A percentile compares a stretch with the other conserved stretches of the same genome.
Conservation (phyloP, 192 early-diverging fungal species). For the Backusella psychrophila region DNA sequence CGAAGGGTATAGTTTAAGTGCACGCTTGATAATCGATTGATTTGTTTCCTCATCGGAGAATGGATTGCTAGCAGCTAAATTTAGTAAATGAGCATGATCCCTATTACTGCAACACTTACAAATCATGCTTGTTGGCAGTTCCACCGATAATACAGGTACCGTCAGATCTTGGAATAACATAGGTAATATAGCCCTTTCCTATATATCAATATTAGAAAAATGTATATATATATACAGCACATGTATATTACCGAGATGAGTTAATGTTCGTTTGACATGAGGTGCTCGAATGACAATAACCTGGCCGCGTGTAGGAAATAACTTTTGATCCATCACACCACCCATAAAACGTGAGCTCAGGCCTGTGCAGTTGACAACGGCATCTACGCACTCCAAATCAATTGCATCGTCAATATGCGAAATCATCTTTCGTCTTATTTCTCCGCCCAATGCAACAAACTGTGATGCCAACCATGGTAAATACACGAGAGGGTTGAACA, state of each 20-base stretch:
- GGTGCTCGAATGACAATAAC: slow-evolving; percentile 74
- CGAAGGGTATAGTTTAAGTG: slow-evolving; percentile 38
- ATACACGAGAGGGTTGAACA: slow-evolving; percentile 66
- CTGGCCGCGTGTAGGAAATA: slow-evolving; percentile 83
- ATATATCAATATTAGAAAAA: background rate
- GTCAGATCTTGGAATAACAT: slow-evolving; percentile 30
- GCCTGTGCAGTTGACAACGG: slow-evolving; percentile 82
- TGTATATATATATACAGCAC: background rate
- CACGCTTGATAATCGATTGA: slow-evolving; percentile 44
- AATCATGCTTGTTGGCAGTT: slow-evolving; percentile 26
- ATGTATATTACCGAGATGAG: slow-evolving; percentile 31
- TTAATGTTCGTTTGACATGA: slow-evolving; percentile 62
- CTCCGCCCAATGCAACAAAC: slow-evolving; percentile 53
- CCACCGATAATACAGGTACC: slow-evolving; percentile 28
- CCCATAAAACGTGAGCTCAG: slow-evolving; percentile 60
- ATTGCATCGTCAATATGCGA: slow-evolving; percentile 50
- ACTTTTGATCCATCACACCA: slow-evolving; percentile 68
- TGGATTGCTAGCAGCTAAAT: slow-evolving; percentile 8
- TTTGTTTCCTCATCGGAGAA: slow-evolving; percentile 33
- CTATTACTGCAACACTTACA: slow-evolving; percentile 9
- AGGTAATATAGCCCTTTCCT: slow-evolving; percentile 18
- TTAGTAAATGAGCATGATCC: slow-evolving; percentile 2
- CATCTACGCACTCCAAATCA: slow-evolving; percentile 37
- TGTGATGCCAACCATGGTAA: slow-evolving; percentile 52
- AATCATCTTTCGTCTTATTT: slow-evolving; percentile 35